Percentiles rank a stretch among this genome's conserved stretches.
phyloP scores from a whole-genome alignment of 2,329 filamentous ascomycete genomes.

The Epichloe gansuensis region DNA sequence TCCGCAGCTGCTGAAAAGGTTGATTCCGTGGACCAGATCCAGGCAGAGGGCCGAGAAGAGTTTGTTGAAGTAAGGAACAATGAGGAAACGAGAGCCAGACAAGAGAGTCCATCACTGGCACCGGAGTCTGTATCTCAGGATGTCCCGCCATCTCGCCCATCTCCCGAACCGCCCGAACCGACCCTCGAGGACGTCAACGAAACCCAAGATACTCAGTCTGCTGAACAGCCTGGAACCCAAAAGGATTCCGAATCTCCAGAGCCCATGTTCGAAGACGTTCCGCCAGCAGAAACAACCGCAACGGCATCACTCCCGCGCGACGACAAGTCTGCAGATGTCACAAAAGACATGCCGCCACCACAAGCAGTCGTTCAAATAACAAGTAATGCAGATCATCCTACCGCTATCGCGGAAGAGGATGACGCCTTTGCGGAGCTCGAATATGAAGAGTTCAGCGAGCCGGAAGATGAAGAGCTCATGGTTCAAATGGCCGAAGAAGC shows the following conservation, averaged over 20 bases:
- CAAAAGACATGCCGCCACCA: not conserved
- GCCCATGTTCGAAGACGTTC: slow-evolving; percentile 24
- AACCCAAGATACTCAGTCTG: not conserved
- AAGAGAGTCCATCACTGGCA: not conserved
- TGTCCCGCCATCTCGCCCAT: slow-evolving; percentile 13
- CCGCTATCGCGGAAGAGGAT: slow-evolving; percentile 21
- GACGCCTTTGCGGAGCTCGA: slow-evolving; percentile 45
- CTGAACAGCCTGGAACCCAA: not conserved
- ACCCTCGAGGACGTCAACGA: not conserved
- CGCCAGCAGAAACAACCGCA: slow-evolving; percentile 11
- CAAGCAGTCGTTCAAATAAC: not conserved
- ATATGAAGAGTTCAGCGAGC: slow-evolving; percentile 66
- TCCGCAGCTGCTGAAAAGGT: slow-evolving; percentile 11
- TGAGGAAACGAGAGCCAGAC: not conserved
- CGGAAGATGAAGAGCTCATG: slow-evolving; percentile 83
- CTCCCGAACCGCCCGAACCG: not conserved
- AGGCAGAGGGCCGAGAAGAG: slow-evolving; percentile 5
- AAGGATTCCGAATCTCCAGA: slow-evolving; percentile 21
- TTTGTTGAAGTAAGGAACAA: not conserved
- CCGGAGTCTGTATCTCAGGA: slow-evolving; percentile 25
- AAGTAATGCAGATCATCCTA: not conserved
- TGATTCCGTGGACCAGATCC: not conserved
- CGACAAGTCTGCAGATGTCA: not conserved
- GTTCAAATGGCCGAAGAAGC: slow-evolving; percentile 78
- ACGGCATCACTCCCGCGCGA: not conserved